phyloP scores from a whole-genome alignment of 2,329 filamentous ascomycete genomes.

The Beauveria australis region DNA sequence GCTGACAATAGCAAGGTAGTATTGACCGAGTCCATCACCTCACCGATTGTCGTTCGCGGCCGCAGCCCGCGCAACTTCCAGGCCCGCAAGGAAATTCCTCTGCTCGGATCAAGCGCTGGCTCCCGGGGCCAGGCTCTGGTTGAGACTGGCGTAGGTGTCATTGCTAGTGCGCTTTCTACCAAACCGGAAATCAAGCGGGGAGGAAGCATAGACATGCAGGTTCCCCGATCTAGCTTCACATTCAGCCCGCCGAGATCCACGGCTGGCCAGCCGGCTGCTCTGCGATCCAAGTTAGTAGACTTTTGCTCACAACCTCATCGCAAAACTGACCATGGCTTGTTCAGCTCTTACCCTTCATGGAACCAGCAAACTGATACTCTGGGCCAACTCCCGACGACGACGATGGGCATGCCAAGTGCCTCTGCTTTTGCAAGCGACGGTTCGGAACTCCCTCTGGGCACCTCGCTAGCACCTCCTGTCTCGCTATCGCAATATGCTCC shows the following conservation, averaged over 20 bases:
- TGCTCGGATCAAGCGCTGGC: slow-evolving; percentile 68
- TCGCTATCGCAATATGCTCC: slow-evolving; percentile 29
- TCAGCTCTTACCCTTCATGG: slow-evolving; percentile 52
- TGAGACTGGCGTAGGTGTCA: slow-evolving; percentile 53
- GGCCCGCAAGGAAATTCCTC: slow-evolving; percentile 82
- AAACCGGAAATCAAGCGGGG: slow-evolving; percentile 48
- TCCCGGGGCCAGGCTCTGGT: slow-evolving; percentile 69
- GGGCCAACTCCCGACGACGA: slow-evolving; percentile 41
- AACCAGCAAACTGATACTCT: slow-evolving; percentile 18
- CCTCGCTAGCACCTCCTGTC: slow-evolving; percentile 44
- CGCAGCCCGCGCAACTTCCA: slow-evolving; percentile 93
- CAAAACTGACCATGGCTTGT: slow-evolving; percentile 19
- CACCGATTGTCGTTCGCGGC: slow-evolving; percentile 87
- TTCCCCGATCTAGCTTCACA: slow-evolving; percentile 49
- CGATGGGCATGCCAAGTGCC: slow-evolving; percentile 41
- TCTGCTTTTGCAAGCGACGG: slow-evolving; percentile 39
- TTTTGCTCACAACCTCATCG: background rate
- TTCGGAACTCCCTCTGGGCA: slow-evolving; percentile 45
- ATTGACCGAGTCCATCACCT: slow-evolving; percentile 76
- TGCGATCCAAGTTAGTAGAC: slow-evolving; percentile 50
- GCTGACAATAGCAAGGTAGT: slow-evolving; percentile 75
- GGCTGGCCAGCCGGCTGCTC: slow-evolving; percentile 40
- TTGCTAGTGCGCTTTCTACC: slow-evolving; percentile 46
- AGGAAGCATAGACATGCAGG: slow-evolving; percentile 41
- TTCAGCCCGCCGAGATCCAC: slow-evolving; percentile 51